Base-by-base conservation (phyloP, 169 alveolate species). In the Eimeria maxima region DNA sequence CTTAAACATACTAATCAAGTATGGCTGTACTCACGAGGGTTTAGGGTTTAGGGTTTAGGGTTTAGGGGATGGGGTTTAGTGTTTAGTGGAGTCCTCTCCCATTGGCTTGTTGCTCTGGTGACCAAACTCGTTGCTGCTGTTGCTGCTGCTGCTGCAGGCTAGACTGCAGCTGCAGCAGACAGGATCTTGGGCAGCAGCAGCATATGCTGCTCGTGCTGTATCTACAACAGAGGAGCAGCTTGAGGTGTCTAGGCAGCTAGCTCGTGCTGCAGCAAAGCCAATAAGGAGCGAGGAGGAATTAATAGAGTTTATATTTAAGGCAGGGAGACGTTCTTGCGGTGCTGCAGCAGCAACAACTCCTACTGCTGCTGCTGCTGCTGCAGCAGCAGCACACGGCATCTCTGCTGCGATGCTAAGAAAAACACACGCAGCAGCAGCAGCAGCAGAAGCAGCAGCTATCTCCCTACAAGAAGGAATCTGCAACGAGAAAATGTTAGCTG, bases 231-330 rank as follows among this genome's bases (percentile, higher is more conserved):
- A 78, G 20, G 88, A 7, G 88, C 88, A 38, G 33, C 57, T 78
- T 78, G 88, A 22, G 88, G 88, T 78, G 88, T 78, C 57, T 78
- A 29, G 88, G 33, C 88, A 78, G 38, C 88, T 78, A n/a, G 88
- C 88, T 14, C 88, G 88, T 8, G 4, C 67, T 10, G 88, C 88
- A 18, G 29, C 88, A 10, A 38, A 38, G 63, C 88, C 88, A 16
- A 78, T 78, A 6, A 78, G 53, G 24, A 38, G 16, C 63, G 10
- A 29, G 7, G 63, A 16, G 27, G 88, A 78, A n/a, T 78, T 78
- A 16, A 18, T 42, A 27, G 47, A 44, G 5, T 78, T 78, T 27
- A 13, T 44, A 29, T 8, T 18, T 11, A 38, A 45, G 33, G 88
- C 88, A 78, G 67, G 45, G 22, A 78, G 4, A 7, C 42, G 88